Base-by-base conservation (phyloP, 768 basidiomycete genomes). In the Russula griseocarnosa region DNA sequence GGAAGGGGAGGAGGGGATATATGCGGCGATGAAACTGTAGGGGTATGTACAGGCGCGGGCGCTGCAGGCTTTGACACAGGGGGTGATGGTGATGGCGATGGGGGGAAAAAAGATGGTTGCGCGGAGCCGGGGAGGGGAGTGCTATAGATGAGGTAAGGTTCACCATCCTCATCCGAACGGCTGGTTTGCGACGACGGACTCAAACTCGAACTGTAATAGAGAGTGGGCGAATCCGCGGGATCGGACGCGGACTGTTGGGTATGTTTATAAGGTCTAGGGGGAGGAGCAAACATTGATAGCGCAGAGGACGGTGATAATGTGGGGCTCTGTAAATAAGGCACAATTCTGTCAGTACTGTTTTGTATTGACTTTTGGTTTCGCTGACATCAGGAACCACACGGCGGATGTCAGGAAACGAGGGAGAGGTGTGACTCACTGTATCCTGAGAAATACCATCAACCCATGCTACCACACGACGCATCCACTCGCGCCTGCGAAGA, bases 91-190 rank as follows among this genome's bases (percentile, higher is more conserved):
- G 66, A 60, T 5, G 65, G 56, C 2, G 59, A 57, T 42, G 49
- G 47, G 36, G 49, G 32, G 7, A 40, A 9, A n/a, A 55, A n/a
- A 20, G 51, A n/a, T 1, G 52, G 22, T 5, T 58, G 44, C n/a
- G 65, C 16, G 40, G 50, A 7, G 30, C 58, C 42, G 3, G 66
- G 68, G 0, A 64, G 53, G 34, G 68, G 68, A 2, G 68, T 69
- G 47, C 68, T 69, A 44, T 69, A 69, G 32, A 69, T 69, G 28
- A 69, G 56, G 38, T 69, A 69, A 5, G 68, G 68, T 11, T 67
- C 65, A 20, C 64, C 68, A 6, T 58, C 66, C 49, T 68, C 67
- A 9, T 62, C 67, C 22, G 47, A 55, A 53, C 55, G 55, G 28
- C 49, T 49, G 20, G 42, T 30, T 11, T 54, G 38, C 11, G 67